Evolutionary conservation across 768 basidiomycete genomes (phyloP).

Genomic region (Xanthoconium stramineum): DNA sequence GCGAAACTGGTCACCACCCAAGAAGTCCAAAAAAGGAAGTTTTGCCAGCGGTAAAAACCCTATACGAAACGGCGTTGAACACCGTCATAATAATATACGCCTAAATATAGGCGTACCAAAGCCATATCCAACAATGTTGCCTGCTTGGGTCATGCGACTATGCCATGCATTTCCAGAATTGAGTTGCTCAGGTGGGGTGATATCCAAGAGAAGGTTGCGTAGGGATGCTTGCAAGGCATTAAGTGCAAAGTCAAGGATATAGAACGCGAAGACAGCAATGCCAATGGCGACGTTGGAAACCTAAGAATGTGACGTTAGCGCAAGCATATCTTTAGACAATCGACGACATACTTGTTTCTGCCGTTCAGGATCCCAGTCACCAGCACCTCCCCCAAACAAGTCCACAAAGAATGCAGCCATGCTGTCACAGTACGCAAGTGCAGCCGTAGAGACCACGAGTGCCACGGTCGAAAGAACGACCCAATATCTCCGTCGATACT

Average conservation of each 20-base stretch:
- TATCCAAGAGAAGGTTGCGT: slow-evolving; percentile 88
- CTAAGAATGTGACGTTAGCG: slow-evolving; percentile 33
- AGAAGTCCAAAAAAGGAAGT: slow-evolving; percentile 69
- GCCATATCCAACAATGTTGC: slow-evolving; percentile 92
- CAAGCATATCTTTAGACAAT: background rate
- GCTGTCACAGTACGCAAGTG: slow-evolving; percentile 78
- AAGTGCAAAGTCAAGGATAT: slow-evolving; percentile 93
- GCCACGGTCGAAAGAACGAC: slow-evolving; percentile 83
- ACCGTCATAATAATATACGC: background rate
- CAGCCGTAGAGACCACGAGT: slow-evolving; percentile 72
- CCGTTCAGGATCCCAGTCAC: slow-evolving; percentile 84
- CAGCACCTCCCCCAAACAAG: slow-evolving; percentile 66
- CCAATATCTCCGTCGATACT: slow-evolving; percentile 91
- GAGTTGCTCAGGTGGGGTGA: slow-evolving; percentile 85
- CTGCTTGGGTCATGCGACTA: slow-evolving; percentile 93
- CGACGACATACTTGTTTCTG: slow-evolving; percentile 49
- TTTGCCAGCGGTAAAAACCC: slow-evolving; percentile 87
- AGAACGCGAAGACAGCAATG: slow-evolving; percentile 88
- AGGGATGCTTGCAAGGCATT: slow-evolving; percentile 94
- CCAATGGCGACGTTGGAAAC: slow-evolving; percentile 70
- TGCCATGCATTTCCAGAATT: slow-evolving; percentile 98
- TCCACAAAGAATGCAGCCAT: slow-evolving; percentile 76
- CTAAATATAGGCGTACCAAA: slow-evolving; percentile 54
- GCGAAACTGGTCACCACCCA: slow-evolving; percentile 93
- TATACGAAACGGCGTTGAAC: slow-evolving; percentile 24